These are phyloP conservation scores for Globisporangium solare DNA, from an alignment of 352 stramenopile genomes.

Conservation along the genomic window DNA sequence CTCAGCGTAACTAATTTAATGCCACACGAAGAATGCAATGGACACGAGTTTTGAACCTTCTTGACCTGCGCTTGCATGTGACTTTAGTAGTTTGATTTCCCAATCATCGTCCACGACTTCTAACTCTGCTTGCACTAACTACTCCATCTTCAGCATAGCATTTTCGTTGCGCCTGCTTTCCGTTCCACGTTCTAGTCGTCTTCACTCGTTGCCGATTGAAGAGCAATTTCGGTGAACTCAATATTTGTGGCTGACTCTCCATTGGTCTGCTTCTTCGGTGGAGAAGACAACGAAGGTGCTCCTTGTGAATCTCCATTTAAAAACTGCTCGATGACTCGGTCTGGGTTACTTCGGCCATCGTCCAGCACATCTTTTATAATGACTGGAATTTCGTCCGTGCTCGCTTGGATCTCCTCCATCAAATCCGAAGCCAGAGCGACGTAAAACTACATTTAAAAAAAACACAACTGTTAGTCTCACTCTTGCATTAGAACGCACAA, in stretches of 20 bases:
- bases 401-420: slow-evolving; percentile 37
- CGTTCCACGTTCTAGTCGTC: slow-evolving; percentile 15
- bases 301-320: slow-evolving; percentile 7
- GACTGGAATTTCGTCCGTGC: slow-evolving; percentile 42
- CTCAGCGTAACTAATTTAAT: neutral
- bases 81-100: neutral
- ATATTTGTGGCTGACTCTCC: slow-evolving; percentile 18
- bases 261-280: slow-evolving; percentile 5
- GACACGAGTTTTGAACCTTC: neutral
- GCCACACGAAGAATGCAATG: neutral
- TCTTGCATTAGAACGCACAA: neutral
- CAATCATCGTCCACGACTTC: neutral
- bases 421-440: slow-evolving; percentile 36
- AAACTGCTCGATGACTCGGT: slow-evolving; percentile 32
- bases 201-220: slow-evolving; percentile 27
- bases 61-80: neutral
- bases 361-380: slow-evolving; percentile 61
- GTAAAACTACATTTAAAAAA: slow-evolving; percentile 35
- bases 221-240: slow-evolving; percentile 61
- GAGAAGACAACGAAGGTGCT: slow-evolving; percentile 2
- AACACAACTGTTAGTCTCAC: neutral
- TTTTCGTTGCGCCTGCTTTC: neutral
- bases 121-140: neutral
- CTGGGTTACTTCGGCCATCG: slow-evolving; percentile 28
- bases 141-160: no score